These are phyloP conservation scores for Leishmania aethiopica DNA, from an alignment of 208 protist genomes.

Conservation along the genomic window DNA sequence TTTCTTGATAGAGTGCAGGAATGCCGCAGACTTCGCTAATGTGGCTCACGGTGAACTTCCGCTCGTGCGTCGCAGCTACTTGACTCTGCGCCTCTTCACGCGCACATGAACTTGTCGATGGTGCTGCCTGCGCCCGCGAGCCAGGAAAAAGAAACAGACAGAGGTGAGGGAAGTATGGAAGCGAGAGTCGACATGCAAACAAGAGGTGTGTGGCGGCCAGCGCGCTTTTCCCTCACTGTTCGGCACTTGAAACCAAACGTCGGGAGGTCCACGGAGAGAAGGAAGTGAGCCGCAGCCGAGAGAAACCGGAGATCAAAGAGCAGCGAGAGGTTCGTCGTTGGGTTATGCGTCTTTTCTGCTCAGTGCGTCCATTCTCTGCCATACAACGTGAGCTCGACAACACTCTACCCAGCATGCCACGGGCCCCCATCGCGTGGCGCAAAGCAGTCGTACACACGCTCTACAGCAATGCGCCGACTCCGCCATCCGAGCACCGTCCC, in stretches of 20 bases:
- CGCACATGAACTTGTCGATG: neutral
- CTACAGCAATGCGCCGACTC: neutral
- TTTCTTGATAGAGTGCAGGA: neutral
- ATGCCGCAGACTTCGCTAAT: neutral
- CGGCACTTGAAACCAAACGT: neutral
- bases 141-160: neutral
- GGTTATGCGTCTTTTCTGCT: neutral
- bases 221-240: neutral
- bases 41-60: neutral
- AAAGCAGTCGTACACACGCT: neutral
- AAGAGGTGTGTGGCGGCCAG: neutral
- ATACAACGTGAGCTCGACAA: neutral
- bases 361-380: neutral
- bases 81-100: neutral
- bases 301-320: neutral
- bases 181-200: neutral
- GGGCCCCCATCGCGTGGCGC: neutral
- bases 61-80: neutral
- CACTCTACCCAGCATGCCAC: neutral
- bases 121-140: neutral
- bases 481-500: neutral
- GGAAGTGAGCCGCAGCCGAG: neutral
- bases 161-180: neutral
- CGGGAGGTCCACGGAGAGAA: neutral
- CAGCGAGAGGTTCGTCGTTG: neutral